These are phyloP conservation scores for Helminthosporium solani DNA, from an alignment of 2,329 filamentous ascomycete genomes.

Conservation along the genomic window DNA sequence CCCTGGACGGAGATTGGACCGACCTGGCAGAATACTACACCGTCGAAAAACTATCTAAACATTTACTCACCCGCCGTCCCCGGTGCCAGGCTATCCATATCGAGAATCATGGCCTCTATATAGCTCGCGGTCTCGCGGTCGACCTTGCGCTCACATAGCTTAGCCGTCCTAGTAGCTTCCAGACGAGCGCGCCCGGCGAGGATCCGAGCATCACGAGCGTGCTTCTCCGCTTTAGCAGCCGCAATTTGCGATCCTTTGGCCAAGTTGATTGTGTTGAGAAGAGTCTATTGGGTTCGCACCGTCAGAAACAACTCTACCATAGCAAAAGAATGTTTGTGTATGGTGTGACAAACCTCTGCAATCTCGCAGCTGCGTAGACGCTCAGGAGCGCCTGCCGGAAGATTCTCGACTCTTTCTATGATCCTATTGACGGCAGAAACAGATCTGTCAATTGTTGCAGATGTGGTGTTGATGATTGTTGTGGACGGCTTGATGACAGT, in stretches of 20 bases:
- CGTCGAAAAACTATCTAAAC: no score
- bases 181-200: slow-evolving; percentile 12
- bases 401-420: slow-evolving; percentile 9
- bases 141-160: slow-evolving; percentile 13
- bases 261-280: slow-evolving; percentile 20
- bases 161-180: slow-evolving; percentile 12
- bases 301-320: slow-evolving; percentile 15
- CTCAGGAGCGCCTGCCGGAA: slow-evolving; percentile 14
- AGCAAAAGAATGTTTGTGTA: slow-evolving; percentile 1
- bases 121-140: slow-evolving; percentile 12
- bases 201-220: slow-evolving; percentile 24
- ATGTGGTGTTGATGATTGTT: no score
- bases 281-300: slow-evolving; percentile 15
- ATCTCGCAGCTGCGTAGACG: slow-evolving; percentile 23
- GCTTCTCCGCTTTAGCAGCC: slow-evolving; percentile 19
- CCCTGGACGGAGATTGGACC: no score
- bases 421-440: slow-evolving; percentile 14
- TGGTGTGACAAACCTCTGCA: slow-evolving; percentile 24
- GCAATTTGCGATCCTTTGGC: slow-evolving; percentile 20
- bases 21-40: no score
- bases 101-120: slow-evolving; percentile 12
- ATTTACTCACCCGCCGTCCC: no score
- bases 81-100: neutral
- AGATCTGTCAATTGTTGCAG: neutral
- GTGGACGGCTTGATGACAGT: no score